Evolutionary conservation across 306 rosid genomes (phyloP), one percentile per base, ranked within the genome.

Genomic region (Trichosanthes truncata): DNA sequence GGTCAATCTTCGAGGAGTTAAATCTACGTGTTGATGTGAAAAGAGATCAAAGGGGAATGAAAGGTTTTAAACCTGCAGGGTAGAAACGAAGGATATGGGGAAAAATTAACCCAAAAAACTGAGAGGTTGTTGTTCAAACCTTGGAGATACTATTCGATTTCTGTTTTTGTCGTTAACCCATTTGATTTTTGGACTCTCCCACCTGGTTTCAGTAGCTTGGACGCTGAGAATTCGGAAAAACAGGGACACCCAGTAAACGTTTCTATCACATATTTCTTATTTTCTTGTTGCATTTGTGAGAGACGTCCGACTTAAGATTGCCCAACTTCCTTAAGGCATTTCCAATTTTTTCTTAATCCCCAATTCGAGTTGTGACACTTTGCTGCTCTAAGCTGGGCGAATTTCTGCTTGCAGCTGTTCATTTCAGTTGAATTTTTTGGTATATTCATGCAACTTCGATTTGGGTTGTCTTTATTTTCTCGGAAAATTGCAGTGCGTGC

Each of bases 151-250:
- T 23, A 10, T 55, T 31, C 81, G 48, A 15, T 78, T 82, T 81
- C 48, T 9, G 26, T 60, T 33, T 74, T 85, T 83, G 84, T 85
- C 87, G 60, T 78, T 38, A 12, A 79, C 75, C 61, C 53, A 52
- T 23, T 25, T 66, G 5, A 33, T 25, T 9, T 18, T 56, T 21
- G 40, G 53, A 53, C 40, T 3, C n/a, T 67, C 57, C 61, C 69
- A 72, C 38, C 74, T 38, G 33, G 1, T 73, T 51, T 40, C 53
- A 41, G 55, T 79, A 23, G 40, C 85, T 83, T 83, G 9, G 31
- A 79, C 84, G 81, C 55, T 15, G 80, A 33, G 80, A 45, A 71
- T 52, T 77, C 38, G 45, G 52, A 15, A 49, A 17, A 73, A 57
- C 21, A 3, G 18, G 13, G 29, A 25, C 78, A 33, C 67, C 23